Base-by-base conservation (phyloP, 2,329 filamentous ascomycete genomes). In the Aspergillus fumigatus region DNA sequence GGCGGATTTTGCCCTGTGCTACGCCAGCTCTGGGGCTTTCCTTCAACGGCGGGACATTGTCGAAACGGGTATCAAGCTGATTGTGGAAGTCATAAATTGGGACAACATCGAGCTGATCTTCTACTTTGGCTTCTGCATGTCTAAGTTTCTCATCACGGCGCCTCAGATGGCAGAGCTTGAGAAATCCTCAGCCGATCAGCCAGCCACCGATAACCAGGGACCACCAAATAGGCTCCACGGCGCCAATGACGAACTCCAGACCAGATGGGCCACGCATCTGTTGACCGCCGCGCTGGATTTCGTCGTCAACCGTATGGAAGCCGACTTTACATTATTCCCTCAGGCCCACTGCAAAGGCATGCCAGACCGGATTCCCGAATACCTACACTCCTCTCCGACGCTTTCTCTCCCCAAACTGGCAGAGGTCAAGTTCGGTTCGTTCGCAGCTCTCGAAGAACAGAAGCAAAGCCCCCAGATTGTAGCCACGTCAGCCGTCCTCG, bases 1-100 rank as follows among this genome's bases (percentile, higher is more conserved):
- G 55, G 61, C 66, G 21, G 67, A 71, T 27, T 62, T 73, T 32
- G 63, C 66, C 14, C 40, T 73, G 6, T 71, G 66, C 53, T 74
- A 73, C 54, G 67, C 65, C 17, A 56, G 62, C 1, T 63, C 64
- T 0, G 71, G 71, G 0, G 65, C 67, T 0, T 74, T 73, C 52
- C 60, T 74, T 19, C 60, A 61, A 6, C 50, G 65, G 6, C 51
- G 47, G 4, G 57, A 57, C 1, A 59, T 73, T 45, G 57, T 66
- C n/a, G 54, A 66, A 9, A 57, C 61, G 0, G 71, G 68, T 0
- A 59, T 72, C 29, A 51, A 60, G 1, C 52, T 74, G 29, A 65
- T 62, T 6, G 40, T 65, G 3, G 55, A 57, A 0, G 48, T 62
- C 3, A 59, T 73, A 3, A 55, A 60, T 43, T 73, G 69, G 70